phyloP scores from a whole-genome alignment of 2,329 filamentous ascomycete genomes.

The Trichophyton benhamiae region DNA sequence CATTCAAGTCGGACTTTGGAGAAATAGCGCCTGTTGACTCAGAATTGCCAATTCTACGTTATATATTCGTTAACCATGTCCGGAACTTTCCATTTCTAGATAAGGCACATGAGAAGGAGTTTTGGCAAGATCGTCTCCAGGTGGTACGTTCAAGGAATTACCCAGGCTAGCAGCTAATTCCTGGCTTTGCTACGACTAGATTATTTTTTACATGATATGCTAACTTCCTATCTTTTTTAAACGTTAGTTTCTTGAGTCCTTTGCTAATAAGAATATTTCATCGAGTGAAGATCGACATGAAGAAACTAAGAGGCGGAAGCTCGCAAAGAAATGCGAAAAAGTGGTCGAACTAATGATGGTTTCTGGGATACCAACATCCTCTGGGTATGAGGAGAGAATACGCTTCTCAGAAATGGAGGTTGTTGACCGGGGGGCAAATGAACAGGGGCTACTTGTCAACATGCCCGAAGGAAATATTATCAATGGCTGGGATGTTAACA shows the following conservation, averaged over 20 bases:
- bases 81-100: constrained; percentile 97
- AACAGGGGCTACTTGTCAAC: constrained; percentile 75
- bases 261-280: constrained; percentile 92
- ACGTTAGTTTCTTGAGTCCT: constrained; percentile 79
- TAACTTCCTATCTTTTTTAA: background rate
- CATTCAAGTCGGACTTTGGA: constrained; percentile 82
- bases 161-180: background rate
- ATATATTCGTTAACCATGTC: constrained; percentile 96
- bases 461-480: constrained; percentile 83
- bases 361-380: constrained; percentile 86
- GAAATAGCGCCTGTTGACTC: constrained; percentile 90
- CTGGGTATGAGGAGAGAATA: constrained; percentile 94
- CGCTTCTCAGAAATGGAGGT: constrained; percentile 95
- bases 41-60: constrained; percentile 82
- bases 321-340: constrained; percentile 88
- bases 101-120: constrained; percentile 94
- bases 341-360: constrained; percentile 99
- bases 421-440: constrained; percentile 83
- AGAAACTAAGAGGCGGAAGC: constrained; percentile 85
- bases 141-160: constrained; percentile 48
- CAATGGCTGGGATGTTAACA: constrained; percentile 94
- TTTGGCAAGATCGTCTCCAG: constrained; percentile 98
- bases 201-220: background rate
- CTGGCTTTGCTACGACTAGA: background rate
- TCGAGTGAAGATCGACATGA: constrained; percentile 92